Evolutionary conservation across 1,284 basidiomycete species (phyloP), one percentile per base, ranked within the genome.

Genomic region (Anthracocystis setariae): DNA sequence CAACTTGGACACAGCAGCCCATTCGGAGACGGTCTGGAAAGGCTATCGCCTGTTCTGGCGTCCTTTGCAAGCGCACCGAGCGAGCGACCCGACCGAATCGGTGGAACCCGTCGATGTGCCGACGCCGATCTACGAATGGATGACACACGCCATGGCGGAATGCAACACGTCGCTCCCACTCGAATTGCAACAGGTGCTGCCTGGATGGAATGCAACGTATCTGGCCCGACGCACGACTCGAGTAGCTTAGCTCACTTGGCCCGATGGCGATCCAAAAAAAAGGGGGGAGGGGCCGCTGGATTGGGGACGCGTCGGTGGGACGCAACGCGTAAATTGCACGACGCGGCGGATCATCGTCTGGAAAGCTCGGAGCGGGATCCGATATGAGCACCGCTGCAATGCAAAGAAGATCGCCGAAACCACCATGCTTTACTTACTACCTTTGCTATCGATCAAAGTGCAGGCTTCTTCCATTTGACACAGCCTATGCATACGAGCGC

Each of bases 11-110:
- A 9, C 13, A 25, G 4, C 7, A n/a, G 8, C 25, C 13, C 20
- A n/a, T 23, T 15, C 15, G 2, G 46, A 23, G 5, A 5, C 9
- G n/a, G 10, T 65, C 0, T 60, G 64, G 48, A 66, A 55, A 17
- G 63, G 52, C 2, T 33, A 39, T 10, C 48, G 53, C 3, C 17
- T 66, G 1, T 56, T 66, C 35, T 60, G 33, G 37, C 62, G 62
- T 43, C 2, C 48, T 0, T 27, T 46, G 12, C 3, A 10, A 18
- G 4, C 21, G 21, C 2, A 25, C 8, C 0, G 33, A 32, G 3
- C 15, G 18, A 12, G 33, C 3, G 35, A 13, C 13, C 17, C 35
- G 5, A 17, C 35, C 5, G 45, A 44, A 12, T 46, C 15, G 3
- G 25, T 17, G 5, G 63, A 66, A 9, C n/a, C 39, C 5, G 20